Percentiles rank a stretch among this genome's conserved stretches.
These are phyloP conservation scores for Ananas comosus DNA, from an alignment of 176 grass and related monocot genomes.

Conservation along the genomic window DNA sequence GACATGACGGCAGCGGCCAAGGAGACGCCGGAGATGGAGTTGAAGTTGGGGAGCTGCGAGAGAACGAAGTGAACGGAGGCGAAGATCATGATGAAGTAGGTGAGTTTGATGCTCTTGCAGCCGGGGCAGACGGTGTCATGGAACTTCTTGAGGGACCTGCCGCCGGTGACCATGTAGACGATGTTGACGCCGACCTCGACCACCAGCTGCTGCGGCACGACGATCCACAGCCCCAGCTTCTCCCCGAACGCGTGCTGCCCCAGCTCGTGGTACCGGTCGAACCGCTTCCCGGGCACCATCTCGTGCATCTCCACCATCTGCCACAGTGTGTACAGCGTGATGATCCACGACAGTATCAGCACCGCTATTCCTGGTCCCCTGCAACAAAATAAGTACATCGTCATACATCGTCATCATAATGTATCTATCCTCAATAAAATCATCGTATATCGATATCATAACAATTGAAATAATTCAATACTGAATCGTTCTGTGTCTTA, in stretches of 20 bases:
- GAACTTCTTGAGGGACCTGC: conserved; percentile 52
- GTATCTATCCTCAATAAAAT: too few species aligned
- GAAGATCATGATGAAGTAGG: conserved; percentile 50
- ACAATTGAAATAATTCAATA: too few species aligned
- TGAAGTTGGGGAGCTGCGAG: conserved; percentile 53
- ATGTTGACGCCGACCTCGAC: conserved; percentile 55
- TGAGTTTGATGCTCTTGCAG: conserved; percentile 10
- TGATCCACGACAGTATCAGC: conserved; percentile 35
- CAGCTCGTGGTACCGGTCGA: conserved; percentile 67
- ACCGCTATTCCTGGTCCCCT: conserved; percentile 36
- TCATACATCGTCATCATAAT: too few species aligned
- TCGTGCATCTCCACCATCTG: conserved; percentile 69
- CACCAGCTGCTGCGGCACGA: conserved; percentile 58
- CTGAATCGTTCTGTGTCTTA: too few species aligned
- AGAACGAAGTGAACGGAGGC: conserved; percentile 33
- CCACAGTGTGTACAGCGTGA: conserved; percentile 58
- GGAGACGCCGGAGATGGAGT: conserved; percentile 49
- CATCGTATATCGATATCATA: too few species aligned
- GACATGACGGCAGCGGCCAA: conserved; percentile 62
- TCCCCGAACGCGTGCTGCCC: conserved; percentile 62
- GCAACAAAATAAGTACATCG: not conserved
- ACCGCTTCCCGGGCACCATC: conserved; percentile 49
- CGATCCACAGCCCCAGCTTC: conserved; percentile 51
- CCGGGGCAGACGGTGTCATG: conserved; percentile 16
- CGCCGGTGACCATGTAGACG: conserved; percentile 72